Conservation (phyloP, 225 moss, liverwort and hornwort species). For the Physcomitrellopsis africana region DNA sequence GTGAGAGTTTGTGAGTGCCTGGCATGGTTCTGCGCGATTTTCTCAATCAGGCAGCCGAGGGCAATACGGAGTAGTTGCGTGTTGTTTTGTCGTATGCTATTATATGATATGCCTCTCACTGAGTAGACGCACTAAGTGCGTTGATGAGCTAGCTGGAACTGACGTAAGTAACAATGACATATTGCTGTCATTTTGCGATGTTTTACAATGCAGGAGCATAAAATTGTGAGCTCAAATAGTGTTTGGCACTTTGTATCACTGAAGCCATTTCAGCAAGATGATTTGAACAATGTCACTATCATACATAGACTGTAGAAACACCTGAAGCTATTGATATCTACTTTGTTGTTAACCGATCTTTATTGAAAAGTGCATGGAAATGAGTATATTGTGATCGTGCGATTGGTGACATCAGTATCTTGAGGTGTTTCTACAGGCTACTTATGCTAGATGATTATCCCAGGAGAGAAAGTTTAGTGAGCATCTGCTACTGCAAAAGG, state of each 20-base stretch:
- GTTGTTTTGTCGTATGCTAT: not conserved
- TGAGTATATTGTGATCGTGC: not conserved
- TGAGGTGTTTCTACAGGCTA: slow-evolving; percentile 28
- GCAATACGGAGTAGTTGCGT: not conserved
- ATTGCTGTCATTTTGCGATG: not conserved
- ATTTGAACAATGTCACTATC: slow-evolving; percentile 14
- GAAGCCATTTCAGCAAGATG: not conserved
- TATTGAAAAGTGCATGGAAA: not conserved
- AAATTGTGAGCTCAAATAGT: not conserved
- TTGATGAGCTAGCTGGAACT: not conserved
- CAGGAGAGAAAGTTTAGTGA: not conserved
- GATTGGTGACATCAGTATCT: slow-evolving; percentile 1
- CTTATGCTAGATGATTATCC: slow-evolving; percentile 12
- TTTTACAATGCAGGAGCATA: not conserved
- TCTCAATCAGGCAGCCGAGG: not conserved
- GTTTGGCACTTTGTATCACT: not conserved
- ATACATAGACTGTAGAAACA: slow-evolving; percentile 26
- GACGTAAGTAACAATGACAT: not conserved
- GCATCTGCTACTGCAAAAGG: too few species aligned
- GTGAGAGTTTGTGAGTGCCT: not conserved
- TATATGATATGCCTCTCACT: not conserved
- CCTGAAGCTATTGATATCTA: slow-evolving; percentile 6
- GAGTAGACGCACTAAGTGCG: not conserved
- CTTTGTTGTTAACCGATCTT: not conserved
- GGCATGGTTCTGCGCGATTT: not conserved